Conservation (phyloP, 139 green algal species). For the Closterium sp. region DNA sequence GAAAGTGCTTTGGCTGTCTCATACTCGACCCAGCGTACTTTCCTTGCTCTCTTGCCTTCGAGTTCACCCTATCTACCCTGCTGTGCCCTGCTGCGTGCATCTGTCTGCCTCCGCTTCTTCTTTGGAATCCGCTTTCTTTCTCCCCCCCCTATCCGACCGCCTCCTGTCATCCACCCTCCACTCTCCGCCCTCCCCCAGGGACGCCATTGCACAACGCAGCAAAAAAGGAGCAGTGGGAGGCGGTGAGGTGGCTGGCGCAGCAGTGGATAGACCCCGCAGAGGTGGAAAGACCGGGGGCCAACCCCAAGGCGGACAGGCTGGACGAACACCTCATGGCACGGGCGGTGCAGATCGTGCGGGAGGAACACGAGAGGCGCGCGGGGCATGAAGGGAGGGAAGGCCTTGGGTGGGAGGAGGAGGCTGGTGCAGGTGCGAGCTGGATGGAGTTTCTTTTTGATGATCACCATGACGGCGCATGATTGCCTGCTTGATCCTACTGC, state of each 20-base stretch:
- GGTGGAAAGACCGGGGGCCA: not conserved
- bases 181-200: not conserved
- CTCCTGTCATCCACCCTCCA: not conserved
- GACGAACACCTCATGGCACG: not conserved
- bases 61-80: too few species aligned
- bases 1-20: too few species aligned
- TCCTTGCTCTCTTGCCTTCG: too few species aligned
- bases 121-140: not conserved
- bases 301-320: not conserved
- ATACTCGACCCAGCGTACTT: too few species aligned
- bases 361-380: not conserved
- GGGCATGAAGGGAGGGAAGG: too few species aligned
- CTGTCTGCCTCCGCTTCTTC: too few species aligned
- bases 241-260: not conserved
- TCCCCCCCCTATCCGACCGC: not conserved
- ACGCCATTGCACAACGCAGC: not conserved
- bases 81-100: too few species aligned
- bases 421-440: too few species aligned
- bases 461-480: too few species aligned
- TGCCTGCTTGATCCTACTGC: too few species aligned
- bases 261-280: not conserved
- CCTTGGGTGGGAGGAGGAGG: too few species aligned
- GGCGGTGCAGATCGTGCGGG: not conserved
- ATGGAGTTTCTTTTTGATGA: too few species aligned
- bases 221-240: not conserved